Base-by-base conservation (phyloP, 768 basidiomycete species). In the Chalciporus piperatus region DNA sequence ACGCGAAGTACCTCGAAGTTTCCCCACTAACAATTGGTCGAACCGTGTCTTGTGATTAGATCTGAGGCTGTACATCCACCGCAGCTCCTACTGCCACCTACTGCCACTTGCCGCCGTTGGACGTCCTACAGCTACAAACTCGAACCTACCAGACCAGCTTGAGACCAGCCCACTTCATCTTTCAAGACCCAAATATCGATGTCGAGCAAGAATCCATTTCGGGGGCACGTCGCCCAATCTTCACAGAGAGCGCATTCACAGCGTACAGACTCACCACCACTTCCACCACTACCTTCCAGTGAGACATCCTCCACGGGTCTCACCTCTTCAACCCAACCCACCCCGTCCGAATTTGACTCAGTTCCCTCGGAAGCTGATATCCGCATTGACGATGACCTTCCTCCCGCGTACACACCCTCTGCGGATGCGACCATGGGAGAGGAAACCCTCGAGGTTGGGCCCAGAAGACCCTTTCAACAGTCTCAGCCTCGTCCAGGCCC, bases 371-470 rank as follows among this genome's bases (percentile, higher is more conserved):
- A 28, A 28, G 54, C 57, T 22, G 55, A 57, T 37, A 1, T 37
- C 9, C 56, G 59, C 12, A 54, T 76, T 23, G 64, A 70, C 2
- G 84, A 83, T n/a, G 82, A 84, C 17, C 69, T 73, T 11, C 88
- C 87, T 1, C 89, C 89, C 1, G 81, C 87, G 1, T 91, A 90
- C 59, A 87, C 87, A 0, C 70, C 80, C 0, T 56, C 74, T 2
- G 78, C 87, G 3, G 76, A 83, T 42, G 42, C 72, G 16, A 57
- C 65, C 41, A 70, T 76, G 3, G 89, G 86, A 13, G 89, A 91
- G 61, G 68, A 74, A 1, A 81, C 84, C 0, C 54, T 90, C 2
- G 81, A 87, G 48, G 68, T 76, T 17, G 87, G 89, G 0, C 88
- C 87, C 0, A 48, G 68, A 5, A 60, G 85, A 12, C 84, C 87